A percentile compares a stretch with the other conserved stretches of the same genome.
Evolutionary conservation across 2,329 filamentous ascomycete species (phyloP).

Genomic region (Cordyceps tenuipes): DNA sequence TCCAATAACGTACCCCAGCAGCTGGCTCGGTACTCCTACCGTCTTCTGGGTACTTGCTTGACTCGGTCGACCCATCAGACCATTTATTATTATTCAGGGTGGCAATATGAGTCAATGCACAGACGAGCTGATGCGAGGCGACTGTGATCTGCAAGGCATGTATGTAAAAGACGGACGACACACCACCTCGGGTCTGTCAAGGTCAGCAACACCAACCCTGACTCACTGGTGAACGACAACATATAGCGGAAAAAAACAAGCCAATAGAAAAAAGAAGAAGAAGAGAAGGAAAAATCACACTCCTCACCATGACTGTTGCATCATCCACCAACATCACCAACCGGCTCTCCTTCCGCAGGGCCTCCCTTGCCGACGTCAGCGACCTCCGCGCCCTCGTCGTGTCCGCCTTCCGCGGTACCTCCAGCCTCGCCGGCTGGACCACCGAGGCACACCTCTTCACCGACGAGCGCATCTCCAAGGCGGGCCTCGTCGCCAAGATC

Average conservation of each 20-base stretch:
- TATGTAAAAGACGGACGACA: too few relatives aligned
- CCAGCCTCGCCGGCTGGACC: slow-evolving; percentile 35
- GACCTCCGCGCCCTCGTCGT: slow-evolving; percentile 30
- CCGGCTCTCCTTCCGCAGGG: slow-evolving; percentile 23
- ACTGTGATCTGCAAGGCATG: too few relatives aligned
- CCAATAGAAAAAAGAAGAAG: not conserved
- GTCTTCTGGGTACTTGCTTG: not conserved
- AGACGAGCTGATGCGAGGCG: not conserved
- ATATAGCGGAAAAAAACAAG: too few relatives aligned
- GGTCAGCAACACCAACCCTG: not conserved
- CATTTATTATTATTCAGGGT: too few relatives aligned
- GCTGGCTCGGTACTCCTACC: not conserved
- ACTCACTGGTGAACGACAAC: not conserved
- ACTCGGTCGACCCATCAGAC: not conserved
- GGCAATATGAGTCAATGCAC: not conserved
- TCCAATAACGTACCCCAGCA: not conserved
- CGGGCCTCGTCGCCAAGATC: slow-evolving; percentile 31
- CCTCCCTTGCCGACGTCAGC: slow-evolving; percentile 24
- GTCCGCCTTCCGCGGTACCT: slow-evolving; percentile 36
- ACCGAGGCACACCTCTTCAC: slow-evolving; percentile 36
- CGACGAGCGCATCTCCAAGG: slow-evolving; percentile 34
- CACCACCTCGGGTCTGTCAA: not conserved
- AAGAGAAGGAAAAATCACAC: not conserved
- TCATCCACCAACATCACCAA: not conserved
- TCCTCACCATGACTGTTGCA: not conserved